These are phyloP conservation scores for Cytospora mali DNA, from an alignment of 2,329 filamentous ascomycete genomes.

Conservation along the genomic window DNA sequence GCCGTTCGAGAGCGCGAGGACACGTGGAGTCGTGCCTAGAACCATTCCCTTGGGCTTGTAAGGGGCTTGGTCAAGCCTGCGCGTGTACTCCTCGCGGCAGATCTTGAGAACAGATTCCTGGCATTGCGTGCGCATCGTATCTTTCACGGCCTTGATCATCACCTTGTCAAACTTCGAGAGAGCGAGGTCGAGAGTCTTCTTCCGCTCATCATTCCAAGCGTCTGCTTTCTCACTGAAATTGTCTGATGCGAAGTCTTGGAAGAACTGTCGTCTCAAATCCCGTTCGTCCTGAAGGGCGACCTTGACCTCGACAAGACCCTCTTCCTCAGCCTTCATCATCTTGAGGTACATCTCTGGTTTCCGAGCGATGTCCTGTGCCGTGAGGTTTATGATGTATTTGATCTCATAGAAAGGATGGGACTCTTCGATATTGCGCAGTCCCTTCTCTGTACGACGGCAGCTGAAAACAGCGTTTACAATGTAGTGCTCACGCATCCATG, in stretches of 20 bases:
- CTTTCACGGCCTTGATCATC: slow-evolving; percentile 91
- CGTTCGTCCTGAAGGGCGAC: slow-evolving; percentile 76
- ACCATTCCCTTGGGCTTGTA: slow-evolving; percentile 94
- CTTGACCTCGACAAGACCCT: slow-evolving; percentile 85
- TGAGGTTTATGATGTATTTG: slow-evolving; percentile 92
- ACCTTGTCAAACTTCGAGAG: slow-evolving; percentile 80
- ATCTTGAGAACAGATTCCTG: slow-evolving; percentile 88
- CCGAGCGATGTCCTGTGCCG: slow-evolving; percentile 76
- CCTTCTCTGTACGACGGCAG: slow-evolving; percentile 91
- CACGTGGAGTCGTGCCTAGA: slow-evolving; percentile 82
- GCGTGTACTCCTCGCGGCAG: slow-evolving; percentile 86
- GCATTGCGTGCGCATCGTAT: slow-evolving; percentile 89
- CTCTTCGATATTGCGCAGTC: slow-evolving; percentile 89
- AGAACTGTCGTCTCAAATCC: slow-evolving; percentile 75
- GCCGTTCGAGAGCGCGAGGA: slow-evolving; percentile 85
- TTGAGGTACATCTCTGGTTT: slow-evolving; percentile 90
- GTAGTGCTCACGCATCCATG: slow-evolving; percentile 79
- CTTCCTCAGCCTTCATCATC: slow-evolving; percentile 96
- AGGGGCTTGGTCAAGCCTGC: slow-evolving; percentile 90
- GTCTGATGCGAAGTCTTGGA: slow-evolving; percentile 86
- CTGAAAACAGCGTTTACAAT: slow-evolving; percentile 84
- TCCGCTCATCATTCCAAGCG: slow-evolving; percentile 88
- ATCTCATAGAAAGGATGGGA: slow-evolving; percentile 97
- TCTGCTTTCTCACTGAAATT: slow-evolving; percentile 95
- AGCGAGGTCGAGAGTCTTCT: slow-evolving; percentile 80